Conservation (phyloP, 805 yeast genomes). For the Wickerhamomyces rabaulensis region DNA sequence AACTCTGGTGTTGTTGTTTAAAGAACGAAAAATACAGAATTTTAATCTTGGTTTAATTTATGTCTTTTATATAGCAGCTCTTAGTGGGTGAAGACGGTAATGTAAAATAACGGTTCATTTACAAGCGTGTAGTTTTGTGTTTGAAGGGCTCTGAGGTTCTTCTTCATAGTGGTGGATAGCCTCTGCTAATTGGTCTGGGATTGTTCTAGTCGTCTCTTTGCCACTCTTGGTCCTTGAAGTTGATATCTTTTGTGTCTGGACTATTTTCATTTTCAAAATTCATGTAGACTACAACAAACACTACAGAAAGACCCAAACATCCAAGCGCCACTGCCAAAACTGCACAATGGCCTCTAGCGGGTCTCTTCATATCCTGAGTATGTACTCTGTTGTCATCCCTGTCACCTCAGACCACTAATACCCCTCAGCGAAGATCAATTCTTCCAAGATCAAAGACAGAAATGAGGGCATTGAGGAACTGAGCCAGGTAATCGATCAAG, state of each 20-base stretch:
- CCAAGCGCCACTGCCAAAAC: not conserved
- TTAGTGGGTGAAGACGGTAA: not conserved
- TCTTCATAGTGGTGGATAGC: no score
- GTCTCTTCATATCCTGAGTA: not conserved
- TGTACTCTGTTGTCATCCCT: not conserved
- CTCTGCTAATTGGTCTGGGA: no score
- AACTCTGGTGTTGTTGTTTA: constrained; percentile 99
- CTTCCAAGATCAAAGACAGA: constrained; percentile 50
- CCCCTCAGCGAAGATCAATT: constrained; percentile 29
- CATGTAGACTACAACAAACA: no score
- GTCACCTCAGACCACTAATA: constrained; percentile 3
- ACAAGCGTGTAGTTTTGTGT: not conserved
- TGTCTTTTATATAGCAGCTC: not conserved
- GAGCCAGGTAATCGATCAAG: constrained; percentile 23
- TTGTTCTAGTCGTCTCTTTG: no score
- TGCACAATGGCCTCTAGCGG: not conserved
- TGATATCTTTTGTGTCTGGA: no score
- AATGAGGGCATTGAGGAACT: constrained; percentile 42
- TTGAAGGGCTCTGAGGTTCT: no score
- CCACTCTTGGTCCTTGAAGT: no score
- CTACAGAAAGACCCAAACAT: not conserved
- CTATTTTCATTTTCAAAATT: no score
- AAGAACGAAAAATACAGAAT: constrained; percentile 21
- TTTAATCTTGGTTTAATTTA: not conserved
- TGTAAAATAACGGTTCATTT: not conserved